Percentiles rank a stretch among this genome's conserved stretches.
Conservation (phyloP, 306 rosid species). For the Dryas octopetala region DNA sequence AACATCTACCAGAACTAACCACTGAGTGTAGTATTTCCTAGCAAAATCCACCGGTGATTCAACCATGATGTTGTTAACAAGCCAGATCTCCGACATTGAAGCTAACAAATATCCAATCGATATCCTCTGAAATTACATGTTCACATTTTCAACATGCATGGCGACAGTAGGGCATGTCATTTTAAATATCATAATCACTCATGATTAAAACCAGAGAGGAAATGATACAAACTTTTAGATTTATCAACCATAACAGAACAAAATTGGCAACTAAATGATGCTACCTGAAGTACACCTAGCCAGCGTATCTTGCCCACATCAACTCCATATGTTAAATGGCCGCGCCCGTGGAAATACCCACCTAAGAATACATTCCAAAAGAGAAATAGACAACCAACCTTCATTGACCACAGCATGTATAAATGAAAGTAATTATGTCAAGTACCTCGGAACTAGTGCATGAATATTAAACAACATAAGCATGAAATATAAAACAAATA, state of each 20-base stretch:
- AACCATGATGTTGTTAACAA: slow-evolving; percentile 48
- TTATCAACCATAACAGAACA: not conserved
- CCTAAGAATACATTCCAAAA: slow-evolving; percentile 49
- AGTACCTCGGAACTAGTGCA: not conserved
- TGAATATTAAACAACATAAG: not conserved
- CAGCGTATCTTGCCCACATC: slow-evolving; percentile 65
- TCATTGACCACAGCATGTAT: not conserved
- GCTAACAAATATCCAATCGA: slow-evolving; percentile 74
- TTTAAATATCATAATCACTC: slow-evolving; percentile 1
- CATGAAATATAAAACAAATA: not conserved
- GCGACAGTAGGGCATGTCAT: not conserved
- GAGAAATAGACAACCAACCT: slow-evolving; percentile 18
- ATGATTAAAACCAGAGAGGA: slow-evolving; percentile 26
- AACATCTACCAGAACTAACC: slow-evolving; percentile 51
- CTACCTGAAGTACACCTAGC: slow-evolving; percentile 78
- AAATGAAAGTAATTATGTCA: slow-evolving; percentile 1
- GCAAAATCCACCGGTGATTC: slow-evolving; percentile 51
- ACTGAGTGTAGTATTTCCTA: slow-evolving; percentile 70
- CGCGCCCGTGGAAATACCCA: slow-evolving; percentile 75
- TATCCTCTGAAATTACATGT: slow-evolving; percentile 56
- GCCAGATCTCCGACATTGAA: slow-evolving; percentile 73
- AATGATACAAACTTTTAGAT: not conserved
- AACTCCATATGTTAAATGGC: slow-evolving; percentile 67
- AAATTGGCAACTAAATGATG: not conserved
- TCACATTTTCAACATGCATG: slow-evolving; percentile 18